phyloP scores from a whole-genome alignment of 192 early-diverging fungal species.

The Coemansia furcata region DNA sequence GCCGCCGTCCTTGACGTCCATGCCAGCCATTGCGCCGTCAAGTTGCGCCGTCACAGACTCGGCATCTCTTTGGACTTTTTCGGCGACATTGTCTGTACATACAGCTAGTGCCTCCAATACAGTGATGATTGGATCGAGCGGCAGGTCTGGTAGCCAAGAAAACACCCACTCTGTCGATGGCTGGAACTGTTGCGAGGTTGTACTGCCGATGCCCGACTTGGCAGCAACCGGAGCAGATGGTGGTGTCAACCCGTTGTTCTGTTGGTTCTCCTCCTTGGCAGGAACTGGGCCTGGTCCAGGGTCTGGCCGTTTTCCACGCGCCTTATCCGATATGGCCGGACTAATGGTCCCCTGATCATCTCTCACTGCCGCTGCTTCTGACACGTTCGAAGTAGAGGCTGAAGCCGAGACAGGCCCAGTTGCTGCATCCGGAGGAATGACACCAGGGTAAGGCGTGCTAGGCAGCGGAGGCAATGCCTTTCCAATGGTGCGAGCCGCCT shows the following conservation, averaged over 20 bases:
- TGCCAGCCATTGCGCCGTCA: neutral
- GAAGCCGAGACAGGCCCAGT: neutral
- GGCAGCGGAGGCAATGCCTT: conserved; percentile 1
- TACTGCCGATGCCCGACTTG: neutral
- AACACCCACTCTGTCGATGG: conserved; percentile 45
- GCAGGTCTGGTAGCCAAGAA: conserved; percentile 69
- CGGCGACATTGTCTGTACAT: conserved; percentile 62
- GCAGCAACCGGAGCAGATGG: neutral
- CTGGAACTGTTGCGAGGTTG: conserved; percentile 29
- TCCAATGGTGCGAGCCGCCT: conserved; percentile 36
- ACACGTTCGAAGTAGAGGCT: conserved; percentile 6
- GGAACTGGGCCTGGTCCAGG: neutral
- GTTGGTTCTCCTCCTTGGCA: conserved; percentile 8
- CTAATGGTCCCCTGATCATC: conserved; percentile 18
- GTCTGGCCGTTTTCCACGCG: conserved; percentile 69
- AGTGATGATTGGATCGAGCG: conserved; percentile 64
- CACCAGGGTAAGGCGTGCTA: neutral
- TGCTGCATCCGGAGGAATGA: neutral
- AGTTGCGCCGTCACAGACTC: conserved; percentile 11
- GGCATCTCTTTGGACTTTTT: conserved; percentile 62
- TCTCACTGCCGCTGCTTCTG: conserved; percentile 7
- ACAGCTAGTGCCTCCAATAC: conserved; percentile 66
- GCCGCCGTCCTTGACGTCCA: conserved; percentile 5
- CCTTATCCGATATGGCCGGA: conserved; percentile 70
- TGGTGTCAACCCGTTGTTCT: neutral